phyloP scores from a whole-genome alignment of 345 rosid species.

The Clausena lansium region DNA sequence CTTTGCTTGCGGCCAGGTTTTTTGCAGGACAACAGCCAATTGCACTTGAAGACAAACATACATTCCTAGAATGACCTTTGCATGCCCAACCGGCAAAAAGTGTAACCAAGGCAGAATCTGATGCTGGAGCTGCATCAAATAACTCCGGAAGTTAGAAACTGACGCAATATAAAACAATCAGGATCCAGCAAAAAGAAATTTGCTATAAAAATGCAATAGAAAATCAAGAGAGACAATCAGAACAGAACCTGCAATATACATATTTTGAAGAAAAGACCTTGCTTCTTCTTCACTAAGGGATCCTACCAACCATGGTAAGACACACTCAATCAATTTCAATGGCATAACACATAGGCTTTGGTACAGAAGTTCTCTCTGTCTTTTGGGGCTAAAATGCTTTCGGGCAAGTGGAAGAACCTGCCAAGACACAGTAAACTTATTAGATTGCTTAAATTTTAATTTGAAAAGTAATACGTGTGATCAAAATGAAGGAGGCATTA shows the following conservation, averaged over 20 bases:
- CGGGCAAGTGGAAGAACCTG: conserved; percentile 68
- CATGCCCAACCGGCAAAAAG: conserved; percentile 65
- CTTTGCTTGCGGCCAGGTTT: conserved; percentile 18
- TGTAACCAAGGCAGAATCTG: conserved; percentile 56
- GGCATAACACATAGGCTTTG: conserved; percentile 65
- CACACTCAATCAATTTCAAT: conserved; percentile 53
- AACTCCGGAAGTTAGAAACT: conserved; percentile 19
- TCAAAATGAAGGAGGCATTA: not conserved
- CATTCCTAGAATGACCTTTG: conserved; percentile 42
- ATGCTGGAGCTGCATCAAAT: conserved; percentile 48
- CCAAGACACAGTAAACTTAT: conserved; percentile 15
- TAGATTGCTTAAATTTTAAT: not conserved
- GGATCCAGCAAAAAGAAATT: not conserved
- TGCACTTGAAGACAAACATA: conserved; percentile 43
- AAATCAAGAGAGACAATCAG: not conserved
- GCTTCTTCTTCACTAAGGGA: conserved; percentile 51
- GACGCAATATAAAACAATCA: conserved; percentile 2
- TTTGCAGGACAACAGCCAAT: conserved; percentile 43
- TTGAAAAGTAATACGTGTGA: not conserved
- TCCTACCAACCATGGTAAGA: conserved; percentile 60
- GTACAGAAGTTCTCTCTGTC: conserved; percentile 63
- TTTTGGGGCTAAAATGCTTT: conserved; percentile 47
- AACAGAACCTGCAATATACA: conserved; percentile 49
- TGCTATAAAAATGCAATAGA: not conserved
- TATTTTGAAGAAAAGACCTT: conserved; percentile 50